Evolutionary conservation across 805 yeast species (phyloP), one percentile per base, ranked within the genome.

Genomic region (Metschnikowia gelsemii): DNA sequence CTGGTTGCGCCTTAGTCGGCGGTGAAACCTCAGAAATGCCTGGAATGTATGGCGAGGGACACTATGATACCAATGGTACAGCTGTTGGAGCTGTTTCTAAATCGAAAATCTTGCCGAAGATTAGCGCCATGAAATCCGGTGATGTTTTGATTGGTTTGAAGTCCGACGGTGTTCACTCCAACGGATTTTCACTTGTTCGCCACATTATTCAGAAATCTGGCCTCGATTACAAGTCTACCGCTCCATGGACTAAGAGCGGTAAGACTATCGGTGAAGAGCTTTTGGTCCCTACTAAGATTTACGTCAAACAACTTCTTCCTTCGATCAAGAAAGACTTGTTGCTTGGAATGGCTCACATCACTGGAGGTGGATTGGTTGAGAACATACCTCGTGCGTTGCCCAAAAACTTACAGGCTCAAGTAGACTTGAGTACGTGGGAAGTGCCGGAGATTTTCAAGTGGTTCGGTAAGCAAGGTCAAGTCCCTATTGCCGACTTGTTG

Each of bases 11-110:
- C 5, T 75, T 93, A 44, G 96, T 93, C 40, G 99, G 99, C 42
- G 99, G 99, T 52, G 99, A 93, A 68, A 93, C 99, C 27, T 85
- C 96, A 40, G 99, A 93, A 73, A 93, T 93, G 99, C 99, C 99
- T 20, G 99, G 99, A 51, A 87, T 93, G 86, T 93, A 93, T 59
- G 86, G 83, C 45, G 88, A 82, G 42, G 95, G 95, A 24, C 98
- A 93, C 67, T 93, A 93, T 61, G 99, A 93, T 66, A 90, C 96
- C 46, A 93, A 91, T 59, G 99, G 99, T 66, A 95, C 99, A 26
- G 95, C 97, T 40, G 90, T 93, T 32, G 99, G 99, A 58, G 99
- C 99, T 11, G 97, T 93, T 4, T 70, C 78, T 52, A 87, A 84
- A 57, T 66, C 70, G 42, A 75, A 78, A 46, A 78, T 93, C 35